Evolutionary conservation across 2,329 filamentous ascomycete species (phyloP), one percentile per base, ranked within the genome.

Genomic region (Dactylellina cionopaga): DNA sequence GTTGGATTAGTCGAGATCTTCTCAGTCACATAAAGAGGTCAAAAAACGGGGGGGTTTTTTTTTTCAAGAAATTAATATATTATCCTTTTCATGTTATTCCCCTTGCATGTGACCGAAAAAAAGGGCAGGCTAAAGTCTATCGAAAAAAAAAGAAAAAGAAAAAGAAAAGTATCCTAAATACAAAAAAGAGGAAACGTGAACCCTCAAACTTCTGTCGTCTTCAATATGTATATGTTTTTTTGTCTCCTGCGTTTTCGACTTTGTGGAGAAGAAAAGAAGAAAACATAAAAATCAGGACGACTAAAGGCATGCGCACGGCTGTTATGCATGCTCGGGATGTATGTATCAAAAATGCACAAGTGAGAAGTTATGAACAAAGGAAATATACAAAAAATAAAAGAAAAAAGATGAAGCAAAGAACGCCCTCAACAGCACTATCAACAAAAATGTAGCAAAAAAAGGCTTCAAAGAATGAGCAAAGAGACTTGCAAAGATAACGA

Each of bases 321-420:
- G n/a, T n/a, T n/a, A n/a, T n/a, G n/a, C n/a, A n/a, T n/a, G n/a
- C n/a, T n/a, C n/a, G n/a, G n/a, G n/a, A n/a, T n/a, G n/a, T n/a
- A n/a, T n/a, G n/a, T n/a, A n/a, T n/a, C n/a, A n/a, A n/a, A n/a
- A n/a, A n/a, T n/a, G n/a, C n/a, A n/a, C n/a, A n/a, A n/a, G n/a
- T 37, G 43, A 55, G 59, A 31, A 74, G 46, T 62, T 64, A 71
- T 44, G 74, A 66, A 51, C 60, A 65, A 75, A 75, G 74, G 75
- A 77, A 75, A 71, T 41, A 56, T 74, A 58, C 49, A 73, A 56
- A 64, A 55, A 62, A 66, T 54, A 64, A 56, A 70, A 75, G 51
- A 70, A 63, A 54, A 58, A 63, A 66, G 27, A 56, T 39, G 31
- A 11, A 49, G 11, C 1, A 54, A 37, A 35, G 39, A 54, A 15